Evolutionary conservation across 805 yeast species (phyloP).

Genomic region (Myxozyma vanderwaltii): DNA sequence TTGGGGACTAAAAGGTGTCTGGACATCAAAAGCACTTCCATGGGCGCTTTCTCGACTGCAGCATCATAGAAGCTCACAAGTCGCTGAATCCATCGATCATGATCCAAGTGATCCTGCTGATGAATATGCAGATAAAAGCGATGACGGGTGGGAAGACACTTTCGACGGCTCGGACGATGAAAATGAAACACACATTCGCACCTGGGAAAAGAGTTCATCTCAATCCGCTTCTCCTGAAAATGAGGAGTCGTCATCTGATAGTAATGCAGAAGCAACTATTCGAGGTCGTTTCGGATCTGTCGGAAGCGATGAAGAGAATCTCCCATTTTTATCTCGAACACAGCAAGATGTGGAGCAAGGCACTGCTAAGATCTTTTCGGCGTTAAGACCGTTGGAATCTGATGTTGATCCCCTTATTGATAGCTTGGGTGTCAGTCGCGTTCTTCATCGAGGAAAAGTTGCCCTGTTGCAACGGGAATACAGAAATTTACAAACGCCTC

Average conservation of each 20-base stretch:
- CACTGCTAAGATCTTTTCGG: slow-evolving; percentile 19
- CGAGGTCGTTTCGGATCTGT: background rate
- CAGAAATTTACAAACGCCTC: slow-evolving; percentile 13
- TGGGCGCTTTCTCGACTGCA: slow-evolving; percentile 30
- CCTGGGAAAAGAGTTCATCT: background rate
- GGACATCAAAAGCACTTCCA: slow-evolving; percentile 35
- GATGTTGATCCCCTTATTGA: slow-evolving; percentile 41
- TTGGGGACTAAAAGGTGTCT: slow-evolving; percentile 42
- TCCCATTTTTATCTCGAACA: slow-evolving; percentile 21
- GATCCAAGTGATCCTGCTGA: slow-evolving; percentile 9
- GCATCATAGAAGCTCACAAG: slow-evolving; percentile 25
- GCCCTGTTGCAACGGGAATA: slow-evolving; percentile 40
- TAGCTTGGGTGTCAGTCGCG: slow-evolving; percentile 38
- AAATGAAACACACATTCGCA: background rate
- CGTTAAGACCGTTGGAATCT: slow-evolving; percentile 37
- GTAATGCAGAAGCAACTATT: background rate
- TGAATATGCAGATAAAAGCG: background rate
- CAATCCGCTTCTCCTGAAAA: background rate
- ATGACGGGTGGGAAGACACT: slow-evolving; percentile 33
- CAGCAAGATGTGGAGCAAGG: slow-evolving; percentile 15
- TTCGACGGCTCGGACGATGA: slow-evolving; percentile 25
- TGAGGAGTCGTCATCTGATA: background rate
- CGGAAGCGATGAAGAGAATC: slow-evolving; percentile 19
- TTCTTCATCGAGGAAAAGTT: slow-evolving; percentile 36
- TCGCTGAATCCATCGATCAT: slow-evolving; percentile 23